phyloP scores from a whole-genome alignment of 75 land plant species.

The Pinus tabuliformis region DNA sequence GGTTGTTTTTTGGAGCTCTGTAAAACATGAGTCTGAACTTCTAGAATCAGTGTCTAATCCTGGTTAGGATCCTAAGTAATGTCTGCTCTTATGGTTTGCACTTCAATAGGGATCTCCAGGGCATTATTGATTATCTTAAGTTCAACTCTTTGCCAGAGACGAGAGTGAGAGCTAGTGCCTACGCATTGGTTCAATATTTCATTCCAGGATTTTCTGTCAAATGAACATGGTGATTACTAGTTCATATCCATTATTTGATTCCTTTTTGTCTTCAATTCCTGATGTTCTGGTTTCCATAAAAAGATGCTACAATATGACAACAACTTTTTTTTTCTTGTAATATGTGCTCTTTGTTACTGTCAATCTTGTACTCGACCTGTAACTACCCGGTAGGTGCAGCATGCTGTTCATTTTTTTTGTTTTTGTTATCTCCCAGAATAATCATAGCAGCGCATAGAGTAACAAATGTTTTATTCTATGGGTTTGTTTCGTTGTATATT shows the following conservation, averaged over 20 bases:
- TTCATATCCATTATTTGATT: neutral
- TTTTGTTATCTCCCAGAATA: too few relatives aligned
- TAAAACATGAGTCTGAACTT: too few relatives aligned
- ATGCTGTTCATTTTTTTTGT: too few relatives aligned
- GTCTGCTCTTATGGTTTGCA: too few relatives aligned
- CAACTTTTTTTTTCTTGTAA: neutral
- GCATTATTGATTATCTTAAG: neutral
- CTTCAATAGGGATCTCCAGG: neutral
- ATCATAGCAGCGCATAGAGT: too few relatives aligned
- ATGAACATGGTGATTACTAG: neutral
- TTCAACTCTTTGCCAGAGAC: neutral
- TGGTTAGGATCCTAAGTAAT: too few relatives aligned
- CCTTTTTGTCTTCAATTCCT: neutral
- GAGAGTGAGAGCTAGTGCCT: neutral
- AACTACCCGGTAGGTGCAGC: too few relatives aligned
- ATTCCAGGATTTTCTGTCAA: neutral
- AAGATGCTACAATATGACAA: too few relatives aligned
- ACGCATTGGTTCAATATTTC: neutral
- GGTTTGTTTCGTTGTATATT: neutral
- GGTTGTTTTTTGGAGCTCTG: too few relatives aligned
- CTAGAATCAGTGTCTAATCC: too few relatives aligned
- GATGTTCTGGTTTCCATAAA: neutral
- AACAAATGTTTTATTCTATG: neutral
- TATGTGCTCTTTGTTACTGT: neutral
- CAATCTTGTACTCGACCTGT: too few relatives aligned